These are phyloP conservation scores for Termitomyces sp. DNA, from an alignment of 768 basidiomycete species.

Conservation along the genomic window DNA sequence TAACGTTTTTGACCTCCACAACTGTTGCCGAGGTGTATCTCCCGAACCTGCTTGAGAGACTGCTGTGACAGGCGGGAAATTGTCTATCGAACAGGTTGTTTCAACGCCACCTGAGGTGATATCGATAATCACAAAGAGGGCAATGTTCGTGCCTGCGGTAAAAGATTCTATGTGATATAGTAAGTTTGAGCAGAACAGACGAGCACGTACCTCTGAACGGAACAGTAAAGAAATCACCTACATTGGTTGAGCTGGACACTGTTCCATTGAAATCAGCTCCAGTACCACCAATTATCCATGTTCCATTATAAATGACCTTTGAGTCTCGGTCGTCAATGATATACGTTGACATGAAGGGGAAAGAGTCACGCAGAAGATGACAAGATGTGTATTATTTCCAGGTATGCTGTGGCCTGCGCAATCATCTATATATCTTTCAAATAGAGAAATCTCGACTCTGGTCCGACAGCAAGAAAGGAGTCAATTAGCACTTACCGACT, in stretches of 20 bases:
- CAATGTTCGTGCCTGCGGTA: conserved; percentile 24
- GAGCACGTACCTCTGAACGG: no score
- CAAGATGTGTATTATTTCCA: conserved; percentile 1
- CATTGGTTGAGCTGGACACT: conserved; percentile 25
- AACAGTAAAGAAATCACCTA: conserved; percentile 24
- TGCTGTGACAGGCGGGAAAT: conserved; percentile 17
- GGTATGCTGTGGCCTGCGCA: background rate
- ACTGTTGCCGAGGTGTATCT: conserved; percentile 26
- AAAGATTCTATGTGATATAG: background rate
- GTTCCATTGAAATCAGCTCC: conserved; percentile 21
- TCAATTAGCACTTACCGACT: background rate
- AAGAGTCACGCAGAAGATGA: background rate
- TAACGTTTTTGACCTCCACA: conserved; percentile 27
- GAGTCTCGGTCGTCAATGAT: conserved; percentile 32
- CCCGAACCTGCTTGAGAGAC: conserved; percentile 20
- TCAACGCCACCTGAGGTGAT: conserved; percentile 27
- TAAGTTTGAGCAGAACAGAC: no score
- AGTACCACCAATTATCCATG: conserved; percentile 26
- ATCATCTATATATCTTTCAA: conserved; percentile 5
- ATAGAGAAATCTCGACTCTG: background rate
- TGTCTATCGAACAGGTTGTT: conserved; percentile 30
- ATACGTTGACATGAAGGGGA: conserved; percentile 7
- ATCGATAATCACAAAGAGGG: conserved; percentile 30
- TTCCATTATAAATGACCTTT: conserved; percentile 25
- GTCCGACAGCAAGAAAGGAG: background rate